Percentiles rank a stretch among this genome's conserved stretches.
Evolutionary conservation across 202 grass and related monocot genomes (phyloP).

Genomic region (Hordeum pubiflorum): DNA sequence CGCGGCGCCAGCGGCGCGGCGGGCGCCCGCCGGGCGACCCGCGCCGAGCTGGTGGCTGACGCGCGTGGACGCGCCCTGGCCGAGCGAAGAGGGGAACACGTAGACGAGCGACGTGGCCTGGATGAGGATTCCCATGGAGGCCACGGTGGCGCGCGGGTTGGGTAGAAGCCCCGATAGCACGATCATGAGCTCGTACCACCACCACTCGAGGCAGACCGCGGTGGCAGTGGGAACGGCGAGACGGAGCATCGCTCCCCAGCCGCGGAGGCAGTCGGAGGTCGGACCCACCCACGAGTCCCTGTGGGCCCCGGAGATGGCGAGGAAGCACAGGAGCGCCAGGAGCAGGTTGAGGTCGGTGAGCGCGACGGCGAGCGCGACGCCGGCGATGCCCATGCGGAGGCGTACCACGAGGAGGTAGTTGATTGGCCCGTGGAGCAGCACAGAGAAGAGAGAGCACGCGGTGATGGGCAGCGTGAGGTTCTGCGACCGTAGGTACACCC

Average conservation of each 20-base stretch:
- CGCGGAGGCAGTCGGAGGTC: slow-evolving; percentile 56
- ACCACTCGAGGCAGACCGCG: slow-evolving; percentile 95
- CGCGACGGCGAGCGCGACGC: slow-evolving; percentile 75
- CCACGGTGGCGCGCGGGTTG: slow-evolving; percentile 68
- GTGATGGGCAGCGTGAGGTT: slow-evolving; percentile 80
- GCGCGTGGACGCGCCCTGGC: slow-evolving; percentile 81
- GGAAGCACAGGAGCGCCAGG: slow-evolving; percentile 55
- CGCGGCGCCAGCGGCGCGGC: slow-evolving; percentile 43
- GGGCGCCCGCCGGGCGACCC: slow-evolving; percentile 29
- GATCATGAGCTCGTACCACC: slow-evolving; percentile 99
- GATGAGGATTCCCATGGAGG: slow-evolving; percentile 95
- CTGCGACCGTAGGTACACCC: slow-evolving; percentile 84
- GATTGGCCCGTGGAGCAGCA: slow-evolving; percentile 70
- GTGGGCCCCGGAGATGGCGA: slow-evolving; percentile 66
- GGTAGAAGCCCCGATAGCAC: slow-evolving; percentile 77
- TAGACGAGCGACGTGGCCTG: slow-evolving; percentile 92
- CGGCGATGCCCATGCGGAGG: slow-evolving; percentile 69
- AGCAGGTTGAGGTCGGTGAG: slow-evolving; percentile 86
- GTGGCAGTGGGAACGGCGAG: slow-evolving; percentile 73
- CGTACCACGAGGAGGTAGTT: slow-evolving; percentile 82
- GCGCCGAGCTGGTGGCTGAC: slow-evolving; percentile 85
- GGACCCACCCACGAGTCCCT: slow-evolving; percentile 61
- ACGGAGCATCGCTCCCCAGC: slow-evolving; percentile 60
- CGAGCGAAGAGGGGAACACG: slow-evolving; percentile 78
- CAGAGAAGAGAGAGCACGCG: slow-evolving; percentile 73